Base-by-base conservation (phyloP, 1,284 basidiomycete species). In the Papiliotrema laurentii region DNA sequence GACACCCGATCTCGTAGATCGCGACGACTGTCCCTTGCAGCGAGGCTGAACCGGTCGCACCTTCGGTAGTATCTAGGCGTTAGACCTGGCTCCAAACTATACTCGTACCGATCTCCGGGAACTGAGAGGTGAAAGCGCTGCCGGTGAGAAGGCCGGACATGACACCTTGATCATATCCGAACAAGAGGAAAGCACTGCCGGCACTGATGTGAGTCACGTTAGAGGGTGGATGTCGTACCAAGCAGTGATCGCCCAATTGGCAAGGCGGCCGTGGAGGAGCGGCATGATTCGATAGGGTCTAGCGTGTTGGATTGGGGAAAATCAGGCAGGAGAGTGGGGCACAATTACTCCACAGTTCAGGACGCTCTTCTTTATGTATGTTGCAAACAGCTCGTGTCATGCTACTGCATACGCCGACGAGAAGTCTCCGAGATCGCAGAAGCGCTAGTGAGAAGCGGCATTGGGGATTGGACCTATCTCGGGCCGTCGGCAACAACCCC, bases 121-220 rank as follows among this genome's bases (percentile, higher is more conserved):
- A 64, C 42, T 54, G 52, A 10, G 26, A 11, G 24, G 51, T 52
- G 40, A 61, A 64, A 4, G 57, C 51, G 1, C 27, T 14, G 9
- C 59, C 57, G 13, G 68, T 69, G 16, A 72, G 51, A 7, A 75
- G 59, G n/a, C 68, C 67, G 21, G 59, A 60, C 68, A 74, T 73
- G 37, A 74, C 72, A 43, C 73, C 73, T 50, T 75, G 73, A 52
- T 74, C 71, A 53, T 72, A 73, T 35, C 72, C 72, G 50, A 74
- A 72, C 18, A 71, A 57, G 35, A 54, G 46, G 47, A 58, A 50
- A 14, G 54, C 48, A 19, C 49, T 50, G 24, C 50, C 50, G 35
- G 35, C 47, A 26, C 55, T 53, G 40, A 5, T n/a, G n/a, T 19
- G 19, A 26, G 30, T 31, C 30, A 31, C 10, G 10, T 35, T 5